phyloP scores from a whole-genome alignment of 2,329 filamentous ascomycete genomes.

The Cephalotrichum gorgonifer region DNA sequence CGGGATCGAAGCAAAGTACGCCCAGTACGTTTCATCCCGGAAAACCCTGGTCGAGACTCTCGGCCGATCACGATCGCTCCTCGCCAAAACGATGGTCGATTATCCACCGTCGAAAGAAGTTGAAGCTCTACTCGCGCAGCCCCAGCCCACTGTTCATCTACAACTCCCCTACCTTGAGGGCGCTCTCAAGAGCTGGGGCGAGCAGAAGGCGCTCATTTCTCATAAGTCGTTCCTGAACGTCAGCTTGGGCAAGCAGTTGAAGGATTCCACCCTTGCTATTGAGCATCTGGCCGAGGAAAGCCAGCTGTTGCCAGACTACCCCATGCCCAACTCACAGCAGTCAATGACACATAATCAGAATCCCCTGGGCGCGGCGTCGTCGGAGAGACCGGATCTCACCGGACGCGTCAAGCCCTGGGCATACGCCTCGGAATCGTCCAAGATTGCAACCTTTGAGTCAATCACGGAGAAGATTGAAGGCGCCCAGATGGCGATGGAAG shows the following conservation, averaged over 20 bases:
- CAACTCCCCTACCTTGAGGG: conserved; percentile 46
- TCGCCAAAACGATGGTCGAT: conserved; percentile 6
- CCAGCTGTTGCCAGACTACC: conserved; percentile 45
- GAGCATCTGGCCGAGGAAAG: conserved; percentile 51
- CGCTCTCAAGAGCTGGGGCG: conserved; percentile 39
- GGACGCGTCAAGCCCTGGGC: conserved; percentile 46
- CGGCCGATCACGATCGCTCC: neutral
- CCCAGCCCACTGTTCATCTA: conserved; percentile 24
- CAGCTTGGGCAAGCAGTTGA: conserved; percentile 37
- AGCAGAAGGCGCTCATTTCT: conserved; percentile 24
- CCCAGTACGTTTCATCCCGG: conserved; percentile 38
- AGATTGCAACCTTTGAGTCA: conserved; percentile 45
- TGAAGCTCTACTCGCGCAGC: neutral
- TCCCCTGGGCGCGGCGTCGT: conserved; percentile 10
- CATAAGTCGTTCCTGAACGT: conserved; percentile 42
- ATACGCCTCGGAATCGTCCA: conserved; percentile 48
- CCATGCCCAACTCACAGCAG: conserved; percentile 33
- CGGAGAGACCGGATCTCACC: conserved; percentile 27
- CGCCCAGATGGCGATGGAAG: conserved; percentile 45
- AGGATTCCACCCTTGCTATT: conserved; percentile 38
- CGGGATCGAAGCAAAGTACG: conserved; percentile 43
- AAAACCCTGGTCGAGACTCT: conserved; percentile 24
- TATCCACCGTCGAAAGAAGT: neutral
- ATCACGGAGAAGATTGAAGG: conserved; percentile 50
- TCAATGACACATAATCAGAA: conserved; percentile 21